Base-by-base conservation (phyloP, 257 asterid genomes). In the Salvia splendens region DNA sequence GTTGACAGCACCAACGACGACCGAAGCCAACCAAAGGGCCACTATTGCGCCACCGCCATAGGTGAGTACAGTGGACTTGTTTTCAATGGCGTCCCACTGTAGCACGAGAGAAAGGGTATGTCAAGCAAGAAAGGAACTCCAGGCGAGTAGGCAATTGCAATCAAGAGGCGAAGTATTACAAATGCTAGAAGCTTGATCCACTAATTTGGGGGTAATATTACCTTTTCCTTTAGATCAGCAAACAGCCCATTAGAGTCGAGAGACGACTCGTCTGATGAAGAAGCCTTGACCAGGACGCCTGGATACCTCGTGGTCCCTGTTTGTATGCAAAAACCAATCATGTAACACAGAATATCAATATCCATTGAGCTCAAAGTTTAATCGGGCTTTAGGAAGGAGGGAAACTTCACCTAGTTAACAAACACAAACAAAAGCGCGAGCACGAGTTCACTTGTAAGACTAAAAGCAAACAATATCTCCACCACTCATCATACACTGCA, bases 61-160 rank as follows among this genome's bases (percentile, higher is more conserved):
- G 28, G 79, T 20, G 67, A 89, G 65, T 24, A 92, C 98, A 0
- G 97, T 92, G 2, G 98, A 68, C 83, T 92, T 92, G 88, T 89
- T 86, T 69, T 92, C 98, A 80, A 92, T 81, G 43, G 87, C 97
- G 68, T 92, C 97, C 98, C 98, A 92, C 98, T 92, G 48, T 60
- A 70, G 62, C 33, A 63, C 12, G 49, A 8, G 6, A 46, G 41
- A 59, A 36, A 8, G 48, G 12, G 55, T 10, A 15, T 56, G 36
- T 65, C 48, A 24, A 12, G 56, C 10, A 20, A 16, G 11, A 8
- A 55, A 36, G 45, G 4, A 55, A 17, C 6, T 49, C 14, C 33
- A 47, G 15, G 50, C 52, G 30, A 30, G 7, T 3, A 10, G 56
- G 14, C 3, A 2, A 41, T 8, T 9, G 14, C 35, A 32, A 12